A percentile compares a stretch with the other conserved stretches of the same genome.
phyloP scores from a whole-genome alignment of 2,329 filamentous ascomycete genomes.

The Alternaria angustiovoidea region DNA sequence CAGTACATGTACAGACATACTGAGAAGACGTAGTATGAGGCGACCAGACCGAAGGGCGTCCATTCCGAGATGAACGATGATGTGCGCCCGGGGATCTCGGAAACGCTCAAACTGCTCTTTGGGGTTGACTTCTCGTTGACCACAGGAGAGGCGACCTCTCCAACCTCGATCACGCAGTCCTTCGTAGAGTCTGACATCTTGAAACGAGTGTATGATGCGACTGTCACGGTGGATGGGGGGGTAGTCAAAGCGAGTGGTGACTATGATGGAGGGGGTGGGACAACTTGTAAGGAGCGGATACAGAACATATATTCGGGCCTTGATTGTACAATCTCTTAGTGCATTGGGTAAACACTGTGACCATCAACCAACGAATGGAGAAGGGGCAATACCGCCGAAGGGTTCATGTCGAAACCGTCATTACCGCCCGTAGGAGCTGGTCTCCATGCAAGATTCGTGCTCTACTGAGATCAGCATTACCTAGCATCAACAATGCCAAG shows the following conservation, averaged over 20 bases:
- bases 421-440: constrained; percentile 6
- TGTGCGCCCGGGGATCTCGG: constrained; percentile 15
- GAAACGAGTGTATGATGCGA: constrained; percentile 22
- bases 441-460: constrained; percentile 4
- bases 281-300: constrained; percentile 6
- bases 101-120: constrained; percentile 11
- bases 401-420: constrained; percentile 13
- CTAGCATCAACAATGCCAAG: constrained; percentile 11
- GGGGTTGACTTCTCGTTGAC: constrained; percentile 12
- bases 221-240: constrained; percentile 9
- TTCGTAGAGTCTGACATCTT: constrained; percentile 34
- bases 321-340: constrained; percentile 4
- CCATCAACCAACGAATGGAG: constrained; percentile 3
- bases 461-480: constrained; percentile 15
- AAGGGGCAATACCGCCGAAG: constrained; percentile 8
- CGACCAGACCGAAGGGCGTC: constrained; percentile 54
- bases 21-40: constrained; percentile 54
- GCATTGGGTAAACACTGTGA: constrained; percentile 6
- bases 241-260: constrained; percentile 36
- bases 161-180: constrained; percentile 35
- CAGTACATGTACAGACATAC: constrained; percentile 54
- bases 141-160: constrained; percentile 23
- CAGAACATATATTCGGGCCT: constrained; percentile 12
- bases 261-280: constrained; percentile 15
- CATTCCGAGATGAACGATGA: constrained; percentile 50